Evolutionary conservation across 192 early-diverging fungal genomes (phyloP).

Genomic region (Mortierella hygrophila): DNA sequence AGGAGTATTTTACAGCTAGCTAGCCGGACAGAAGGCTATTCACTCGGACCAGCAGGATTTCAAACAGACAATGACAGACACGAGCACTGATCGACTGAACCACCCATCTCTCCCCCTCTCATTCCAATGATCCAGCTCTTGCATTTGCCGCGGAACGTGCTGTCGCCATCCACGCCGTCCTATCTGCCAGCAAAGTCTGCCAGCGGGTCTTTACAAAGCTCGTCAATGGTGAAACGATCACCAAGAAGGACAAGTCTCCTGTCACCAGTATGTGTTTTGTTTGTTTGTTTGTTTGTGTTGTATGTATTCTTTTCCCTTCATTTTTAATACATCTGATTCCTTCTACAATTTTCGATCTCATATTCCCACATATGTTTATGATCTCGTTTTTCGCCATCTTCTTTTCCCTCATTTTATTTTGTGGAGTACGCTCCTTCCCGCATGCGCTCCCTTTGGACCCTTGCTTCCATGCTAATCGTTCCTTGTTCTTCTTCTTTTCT

Average conservation of each 20-base stretch:
- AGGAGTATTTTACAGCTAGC: background rate
- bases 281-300: background rate
- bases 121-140: slow-evolving; percentile 19
- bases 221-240: slow-evolving; percentile 84
- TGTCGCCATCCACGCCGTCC: slow-evolving; percentile 92
- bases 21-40: background rate
- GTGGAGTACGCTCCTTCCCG: background rate
- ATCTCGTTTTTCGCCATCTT: slow-evolving; percentile 2
- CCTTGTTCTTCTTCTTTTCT: background rate
- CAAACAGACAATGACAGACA: background rate
- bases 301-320: background rate
- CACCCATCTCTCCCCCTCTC: background rate
- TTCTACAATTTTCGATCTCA: slow-evolving; percentile 20
- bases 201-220: slow-evolving; percentile 89
- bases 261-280: slow-evolving; percentile 80
- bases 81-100: background rate
- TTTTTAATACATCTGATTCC: slow-evolving; percentile 5
- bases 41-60: background rate
- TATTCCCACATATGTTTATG: slow-evolving; percentile 10
- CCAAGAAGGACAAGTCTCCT: slow-evolving; percentile 95
- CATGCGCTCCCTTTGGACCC: background rate
- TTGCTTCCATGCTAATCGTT: slow-evolving; percentile 2
- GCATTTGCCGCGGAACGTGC: slow-evolving; percentile 76
- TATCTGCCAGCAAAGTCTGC: slow-evolving; percentile 89
- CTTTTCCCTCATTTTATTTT: background rate